Evolutionary conservation across 768 basidiomycete genomes (phyloP), one percentile per base, ranked within the genome.

Genomic region (Hysterangium stoloniferum): DNA sequence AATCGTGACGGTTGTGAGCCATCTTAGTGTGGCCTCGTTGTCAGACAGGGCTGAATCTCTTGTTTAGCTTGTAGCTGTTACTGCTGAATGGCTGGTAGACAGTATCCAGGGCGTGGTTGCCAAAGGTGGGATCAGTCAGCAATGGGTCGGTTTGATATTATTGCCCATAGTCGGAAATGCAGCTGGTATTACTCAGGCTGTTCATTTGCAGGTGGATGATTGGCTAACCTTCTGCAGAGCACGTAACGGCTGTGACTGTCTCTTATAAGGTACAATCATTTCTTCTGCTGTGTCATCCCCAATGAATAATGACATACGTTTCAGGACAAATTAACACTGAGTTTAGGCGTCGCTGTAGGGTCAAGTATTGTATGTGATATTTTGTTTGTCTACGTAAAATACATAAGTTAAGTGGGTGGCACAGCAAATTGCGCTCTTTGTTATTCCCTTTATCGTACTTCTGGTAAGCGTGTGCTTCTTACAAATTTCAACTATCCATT

Each of bases 131-230:
- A 84, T 98, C 48, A 77, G 70, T 52, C 76, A 79, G 54, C 87
- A 86, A 62, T 98, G 92, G 61, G 83, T 96, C 54, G 93, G 88
- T 11, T 66, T 96, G 31, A 90, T 98, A 57, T 71, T 98, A 12
- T 75, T 98, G 6, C 95, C 95, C 5, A 91, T 96, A 32, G 92
- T 93, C 12, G 89, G 89, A 17, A 92, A 91, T 61, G 86, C 89
- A 5, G 90, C 87, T 49, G 86, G 86, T 84, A 50, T 27, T 69
- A 60, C n/a, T 40, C 35, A 51, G 4, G n/a, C n/a, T 25, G 19
- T 43, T 22, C 25, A 29, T 25, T 46, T 11, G n/a, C 22, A 9
- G 11, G 38, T 57, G 57, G 57, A 24, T 50, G 22, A 25, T 25
- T 4, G 15, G 56, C 51, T 58, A 57, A 29, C 55, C 58, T 42